Percentiles rank a stretch among this genome's conserved stretches.
phyloP scores from a whole-genome alignment of 164 flowering plant species.

The Liquidambar formosana region DNA sequence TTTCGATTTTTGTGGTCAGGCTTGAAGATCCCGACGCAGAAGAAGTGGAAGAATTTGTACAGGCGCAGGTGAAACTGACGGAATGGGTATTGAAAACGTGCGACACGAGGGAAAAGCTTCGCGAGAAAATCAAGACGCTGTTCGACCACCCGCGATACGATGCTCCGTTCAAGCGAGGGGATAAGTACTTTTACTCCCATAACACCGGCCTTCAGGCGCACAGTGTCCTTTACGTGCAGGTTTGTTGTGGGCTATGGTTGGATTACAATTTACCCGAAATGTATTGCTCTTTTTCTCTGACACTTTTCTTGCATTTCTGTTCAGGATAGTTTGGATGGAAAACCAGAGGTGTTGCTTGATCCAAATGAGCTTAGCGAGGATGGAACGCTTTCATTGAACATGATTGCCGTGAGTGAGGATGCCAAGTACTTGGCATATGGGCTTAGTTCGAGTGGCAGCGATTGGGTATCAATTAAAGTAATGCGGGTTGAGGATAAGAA shows the following conservation, averaged over 20 bases:
- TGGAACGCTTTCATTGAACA: slow-evolving; percentile 82
- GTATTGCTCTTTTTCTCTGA: not conserved
- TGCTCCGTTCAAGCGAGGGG: slow-evolving; percentile 67
- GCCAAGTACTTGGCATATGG: slow-evolving; percentile 89
- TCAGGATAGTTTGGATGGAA: slow-evolving; percentile 83
- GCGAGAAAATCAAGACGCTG: slow-evolving; percentile 56
- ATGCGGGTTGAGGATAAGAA: slow-evolving; percentile 71
- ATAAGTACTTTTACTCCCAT: slow-evolving; percentile 88
- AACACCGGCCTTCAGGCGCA: slow-evolving; percentile 97
- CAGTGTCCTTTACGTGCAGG: slow-evolving; percentile 91
- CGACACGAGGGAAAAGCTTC: slow-evolving; percentile 72
- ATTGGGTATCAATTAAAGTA: slow-evolving; percentile 93
- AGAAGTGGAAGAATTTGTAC: slow-evolving; percentile 83
- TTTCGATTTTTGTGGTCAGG: slow-evolving; percentile 38
- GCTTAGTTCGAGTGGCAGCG: slow-evolving; percentile 93
- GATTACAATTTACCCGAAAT: not conserved
- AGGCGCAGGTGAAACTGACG: slow-evolving; percentile 69
- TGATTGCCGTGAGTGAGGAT: slow-evolving; percentile 67
- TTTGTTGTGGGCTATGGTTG: slow-evolving; percentile 17
- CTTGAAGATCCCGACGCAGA: slow-evolving; percentile 93
- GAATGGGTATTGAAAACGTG: slow-evolving; percentile 63
- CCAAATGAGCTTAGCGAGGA: slow-evolving; percentile 93
- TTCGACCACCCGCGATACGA: slow-evolving; percentile 80
- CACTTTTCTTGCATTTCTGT: not conserved
- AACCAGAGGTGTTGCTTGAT: slow-evolving; percentile 86